Percentiles rank a stretch among this genome's conserved stretches.
Conservation (phyloP, 2,329 filamentous ascomycete genomes). For the Fusarium avenaceum region DNA sequence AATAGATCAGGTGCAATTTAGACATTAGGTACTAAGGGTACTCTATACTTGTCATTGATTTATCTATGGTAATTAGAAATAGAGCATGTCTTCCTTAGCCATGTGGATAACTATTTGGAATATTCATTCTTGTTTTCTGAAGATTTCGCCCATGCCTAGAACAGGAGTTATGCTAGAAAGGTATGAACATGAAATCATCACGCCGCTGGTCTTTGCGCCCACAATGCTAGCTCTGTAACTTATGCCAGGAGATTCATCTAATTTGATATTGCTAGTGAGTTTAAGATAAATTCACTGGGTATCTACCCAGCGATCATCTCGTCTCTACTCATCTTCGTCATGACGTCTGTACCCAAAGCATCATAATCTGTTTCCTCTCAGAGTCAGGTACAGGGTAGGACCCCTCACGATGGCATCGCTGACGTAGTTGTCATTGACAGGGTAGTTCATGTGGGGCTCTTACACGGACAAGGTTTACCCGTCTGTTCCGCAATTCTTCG, state of each 20-base stretch:
- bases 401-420: slow-evolving; percentile 34
- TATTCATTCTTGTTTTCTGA: background rate
- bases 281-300: background rate
- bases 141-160: background rate
- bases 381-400: slow-evolving; percentile 31
- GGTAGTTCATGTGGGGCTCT: slow-evolving; percentile 25
- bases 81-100: background rate
- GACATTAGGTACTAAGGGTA: background rate
- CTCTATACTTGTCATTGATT: background rate
- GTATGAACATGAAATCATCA: background rate
- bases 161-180: background rate
- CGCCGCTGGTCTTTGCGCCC: background rate
- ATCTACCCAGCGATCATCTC: background rate
- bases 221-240: background rate
- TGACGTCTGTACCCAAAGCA: slow-evolving; percentile 2
- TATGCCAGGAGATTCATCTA: background rate
- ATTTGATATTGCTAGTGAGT: background rate
- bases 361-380: background rate
- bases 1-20: background rate
- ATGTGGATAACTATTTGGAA: background rate
- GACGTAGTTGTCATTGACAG: slow-evolving; percentile 29
- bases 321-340: background rate
- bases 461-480: slow-evolving; percentile 38
- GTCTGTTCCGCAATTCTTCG: slow-evolving; percentile 23
- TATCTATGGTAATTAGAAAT: background rate